Conservation (phyloP, 2,329 filamentous ascomycete species). For the Fonsecaea erecta region DNA sequence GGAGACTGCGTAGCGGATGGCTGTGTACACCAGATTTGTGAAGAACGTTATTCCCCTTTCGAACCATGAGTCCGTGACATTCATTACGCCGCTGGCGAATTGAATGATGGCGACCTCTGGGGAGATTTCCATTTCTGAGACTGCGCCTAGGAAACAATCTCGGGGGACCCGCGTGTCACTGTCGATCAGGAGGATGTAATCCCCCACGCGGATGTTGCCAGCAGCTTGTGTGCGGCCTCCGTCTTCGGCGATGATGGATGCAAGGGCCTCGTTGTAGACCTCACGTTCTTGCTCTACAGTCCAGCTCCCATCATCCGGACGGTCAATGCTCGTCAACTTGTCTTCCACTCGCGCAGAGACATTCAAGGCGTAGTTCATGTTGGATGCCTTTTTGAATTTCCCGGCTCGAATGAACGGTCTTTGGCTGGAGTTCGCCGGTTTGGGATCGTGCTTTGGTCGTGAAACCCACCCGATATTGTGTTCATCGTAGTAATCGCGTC, state of each 20-base stretch:
- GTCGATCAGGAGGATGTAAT: constrained; percentile 73
- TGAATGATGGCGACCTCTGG: constrained; percentile 74
- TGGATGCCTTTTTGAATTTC: constrained; percentile 75
- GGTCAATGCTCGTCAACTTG: constrained; percentile 48
- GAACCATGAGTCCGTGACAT: constrained; percentile 72
- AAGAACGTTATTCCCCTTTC: constrained; percentile 80
- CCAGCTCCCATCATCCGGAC: constrained; percentile 32
- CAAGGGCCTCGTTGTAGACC: constrained; percentile 57
- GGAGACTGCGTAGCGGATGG: constrained; percentile 71
- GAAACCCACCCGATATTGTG: constrained; percentile 58
- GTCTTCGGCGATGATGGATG: constrained; percentile 59
- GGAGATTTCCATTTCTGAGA: constrained; percentile 71
- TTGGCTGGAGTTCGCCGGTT: constrained; percentile 38
- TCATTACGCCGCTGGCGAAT: constrained; percentile 76
- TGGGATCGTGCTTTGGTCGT: constrained; percentile 56
- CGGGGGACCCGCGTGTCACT: constrained; percentile 71
- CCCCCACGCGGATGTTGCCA: constrained; percentile 82
- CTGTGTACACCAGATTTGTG: constrained; percentile 76
- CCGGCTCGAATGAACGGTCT: constrained; percentile 52
- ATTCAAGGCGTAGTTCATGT: constrained; percentile 74
- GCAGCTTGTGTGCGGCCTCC: constrained; percentile 67
- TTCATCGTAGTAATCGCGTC: constrained; percentile 56
- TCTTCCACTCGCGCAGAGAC: constrained; percentile 67
- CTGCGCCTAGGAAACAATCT: constrained; percentile 72
- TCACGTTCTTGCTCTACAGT: constrained; percentile 46